phyloP scores from a whole-genome alignment of 768 basidiomycete genomes.

The Aureoboletus auriporus region DNA sequence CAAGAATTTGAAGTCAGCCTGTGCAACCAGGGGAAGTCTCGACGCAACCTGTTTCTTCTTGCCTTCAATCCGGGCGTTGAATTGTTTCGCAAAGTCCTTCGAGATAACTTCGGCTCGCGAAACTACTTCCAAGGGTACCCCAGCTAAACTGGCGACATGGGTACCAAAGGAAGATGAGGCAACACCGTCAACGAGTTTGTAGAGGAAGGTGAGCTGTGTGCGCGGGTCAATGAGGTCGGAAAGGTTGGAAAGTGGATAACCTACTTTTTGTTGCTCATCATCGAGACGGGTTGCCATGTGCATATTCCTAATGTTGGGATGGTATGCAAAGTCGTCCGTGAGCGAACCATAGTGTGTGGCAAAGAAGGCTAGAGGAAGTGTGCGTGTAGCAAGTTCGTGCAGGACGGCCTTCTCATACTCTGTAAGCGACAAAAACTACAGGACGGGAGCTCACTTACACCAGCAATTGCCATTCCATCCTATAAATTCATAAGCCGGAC shows the following conservation, averaged over 20 bases:
- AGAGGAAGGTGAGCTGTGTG: conserved; percentile 86
- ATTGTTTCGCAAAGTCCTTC: conserved; percentile 80
- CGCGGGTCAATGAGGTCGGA: not conserved
- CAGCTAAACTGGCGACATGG: conserved; percentile 92
- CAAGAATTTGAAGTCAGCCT: conserved; percentile 89
- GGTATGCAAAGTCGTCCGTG: conserved; percentile 90
- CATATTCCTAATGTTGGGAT: conserved; percentile 91
- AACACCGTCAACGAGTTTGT: conserved; percentile 88
- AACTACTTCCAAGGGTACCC: conserved; percentile 82
- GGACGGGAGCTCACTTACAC: conserved; percentile 40
- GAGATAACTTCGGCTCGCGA: conserved; percentile 86
- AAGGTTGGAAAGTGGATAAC: conserved; percentile 8
- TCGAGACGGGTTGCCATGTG: conserved; percentile 95
- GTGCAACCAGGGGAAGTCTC: conserved; percentile 70
- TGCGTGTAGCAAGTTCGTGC: conserved; percentile 92
- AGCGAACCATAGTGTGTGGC: conserved; percentile 97
- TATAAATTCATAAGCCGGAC: conserved; percentile 28
- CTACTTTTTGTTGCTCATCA: conserved; percentile 83
- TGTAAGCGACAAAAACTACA: conserved; percentile 4
- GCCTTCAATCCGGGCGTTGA: conserved; percentile 73
- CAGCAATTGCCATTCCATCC: conserved; percentile 99
- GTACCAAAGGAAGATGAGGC: conserved; percentile 89
- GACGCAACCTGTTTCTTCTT: conserved; percentile 49
- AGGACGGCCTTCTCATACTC: conserved; percentile 65
- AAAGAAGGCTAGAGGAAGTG: conserved; percentile 89